Evolutionary conservation across 345 rosid species (phyloP).

Genomic region (Barbarea vulgaris): DNA sequence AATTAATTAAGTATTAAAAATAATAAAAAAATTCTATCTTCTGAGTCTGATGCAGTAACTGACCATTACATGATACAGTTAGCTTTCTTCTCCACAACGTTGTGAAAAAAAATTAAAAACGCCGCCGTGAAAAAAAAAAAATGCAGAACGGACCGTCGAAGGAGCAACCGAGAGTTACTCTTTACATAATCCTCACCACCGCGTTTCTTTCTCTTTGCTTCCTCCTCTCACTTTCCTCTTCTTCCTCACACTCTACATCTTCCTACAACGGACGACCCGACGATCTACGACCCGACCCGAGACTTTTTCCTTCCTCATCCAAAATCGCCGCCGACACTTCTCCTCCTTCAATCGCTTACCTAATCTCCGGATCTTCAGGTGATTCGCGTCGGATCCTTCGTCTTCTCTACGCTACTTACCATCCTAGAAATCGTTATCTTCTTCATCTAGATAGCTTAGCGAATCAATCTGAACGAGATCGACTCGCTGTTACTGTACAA

Average conservation of each 20-base stretch:
- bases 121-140: constrained; percentile 32
- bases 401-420: constrained; percentile 73
- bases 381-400: constrained; percentile 74
- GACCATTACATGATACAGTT: constrained; percentile 29
- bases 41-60: background rate
- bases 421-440: constrained; percentile 80
- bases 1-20: background rate
- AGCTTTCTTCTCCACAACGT: constrained; percentile 6
- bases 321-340: constrained; percentile 59
- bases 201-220: constrained; percentile 69
- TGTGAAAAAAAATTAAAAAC: background rate
- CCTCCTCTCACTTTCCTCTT: constrained; percentile 54
- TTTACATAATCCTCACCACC: constrained; percentile 59
- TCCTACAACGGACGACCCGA: constrained; percentile 31
- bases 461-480: constrained; percentile 66
- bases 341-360: constrained; percentile 79
- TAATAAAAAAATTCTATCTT: background rate
- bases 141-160: constrained; percentile 41
- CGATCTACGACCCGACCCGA: constrained; percentile 56
- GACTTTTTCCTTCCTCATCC: constrained; percentile 67
- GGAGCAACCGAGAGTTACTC: constrained; percentile 53
- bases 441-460: constrained; percentile 83
- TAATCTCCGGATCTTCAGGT: constrained; percentile 73
- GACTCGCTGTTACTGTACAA: constrained; percentile 58
- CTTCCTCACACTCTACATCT: constrained; percentile 41